Evolutionary conservation across 345 rosid species (phyloP).

Genomic region (Eucalyptus cladocalyx): DNA sequence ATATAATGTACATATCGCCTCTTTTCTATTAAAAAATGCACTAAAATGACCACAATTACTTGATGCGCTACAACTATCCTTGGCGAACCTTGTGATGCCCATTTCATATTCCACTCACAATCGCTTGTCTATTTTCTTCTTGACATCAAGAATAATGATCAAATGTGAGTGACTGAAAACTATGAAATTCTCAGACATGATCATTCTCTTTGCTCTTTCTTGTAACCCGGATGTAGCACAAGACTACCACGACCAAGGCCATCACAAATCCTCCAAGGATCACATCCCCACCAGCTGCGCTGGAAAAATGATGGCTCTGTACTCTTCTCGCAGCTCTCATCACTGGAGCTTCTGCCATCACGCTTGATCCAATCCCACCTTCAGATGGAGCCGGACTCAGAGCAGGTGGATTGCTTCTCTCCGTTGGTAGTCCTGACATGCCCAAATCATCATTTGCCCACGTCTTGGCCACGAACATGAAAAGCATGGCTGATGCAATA

Average conservation of each 20-base stretch:
- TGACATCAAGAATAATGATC: neutral
- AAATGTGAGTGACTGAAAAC: neutral
- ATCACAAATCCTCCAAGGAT: slow-evolving; percentile 18
- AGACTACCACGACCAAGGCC: slow-evolving; percentile 6
- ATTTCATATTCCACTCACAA: neutral
- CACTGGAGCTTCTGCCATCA: neutral
- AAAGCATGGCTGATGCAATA: neutral
- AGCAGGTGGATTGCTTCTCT: neutral
- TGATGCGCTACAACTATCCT: neutral
- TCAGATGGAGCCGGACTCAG: slow-evolving; percentile 4
- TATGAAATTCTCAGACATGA: neutral
- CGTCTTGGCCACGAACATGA: neutral
- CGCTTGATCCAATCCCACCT: neutral
- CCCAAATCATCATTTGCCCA: neutral
- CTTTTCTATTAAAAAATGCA: neutral
- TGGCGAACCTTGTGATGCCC: neutral
- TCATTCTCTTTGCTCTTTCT: neutral
- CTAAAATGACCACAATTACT: neutral
- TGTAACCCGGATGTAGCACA: slow-evolving; percentile 20
- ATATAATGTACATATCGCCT: neutral
- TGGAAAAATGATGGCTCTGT: slow-evolving; percentile 1
- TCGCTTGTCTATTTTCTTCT: neutral
- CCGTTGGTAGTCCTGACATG: neutral
- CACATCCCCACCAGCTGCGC: slow-evolving; percentile 13
- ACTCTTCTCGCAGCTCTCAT: neutral